phyloP scores from a whole-genome alignment of 495 filamentous ascomycete genomes.

The Melanomma pulvis-pyrius region DNA sequence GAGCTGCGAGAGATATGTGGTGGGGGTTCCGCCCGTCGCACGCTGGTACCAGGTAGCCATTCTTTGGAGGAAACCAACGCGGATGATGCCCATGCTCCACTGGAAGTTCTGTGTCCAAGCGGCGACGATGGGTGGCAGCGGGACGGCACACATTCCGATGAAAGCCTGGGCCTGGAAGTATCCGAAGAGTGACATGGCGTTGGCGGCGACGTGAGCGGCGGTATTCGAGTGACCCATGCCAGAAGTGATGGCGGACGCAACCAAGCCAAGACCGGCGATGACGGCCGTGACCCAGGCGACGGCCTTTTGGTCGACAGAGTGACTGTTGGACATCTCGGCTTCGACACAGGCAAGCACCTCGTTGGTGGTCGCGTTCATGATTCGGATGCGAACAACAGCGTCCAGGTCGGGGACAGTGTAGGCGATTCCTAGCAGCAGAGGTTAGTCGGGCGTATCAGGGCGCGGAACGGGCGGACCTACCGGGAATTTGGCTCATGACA shows the following conservation, averaged over 20 bases:
- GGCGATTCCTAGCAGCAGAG: slow-evolving; percentile 60
- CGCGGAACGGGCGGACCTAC: slow-evolving; percentile 46
- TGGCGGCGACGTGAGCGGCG: slow-evolving; percentile 91
- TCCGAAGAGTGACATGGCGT: slow-evolving; percentile 86
- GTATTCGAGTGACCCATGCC: slow-evolving; percentile 77
- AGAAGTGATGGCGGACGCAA: slow-evolving; percentile 53
- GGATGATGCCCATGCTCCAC: slow-evolving; percentile 98
- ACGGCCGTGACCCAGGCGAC: slow-evolving; percentile 89
- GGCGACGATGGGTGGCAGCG: slow-evolving; percentile 84
- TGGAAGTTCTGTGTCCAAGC: slow-evolving; percentile 98
- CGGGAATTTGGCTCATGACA: slow-evolving; percentile 68
- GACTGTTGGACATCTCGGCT: slow-evolving; percentile 85
- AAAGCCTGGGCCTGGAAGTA: slow-evolving; percentile 99
- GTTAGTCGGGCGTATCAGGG: background rate
- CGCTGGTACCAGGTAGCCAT: slow-evolving; percentile 97
- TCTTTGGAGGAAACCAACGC: slow-evolving; percentile 79
- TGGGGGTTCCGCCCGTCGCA: slow-evolving; percentile 84
- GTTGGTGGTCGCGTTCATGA: slow-evolving; percentile 63
- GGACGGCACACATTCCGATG: slow-evolving; percentile 82
- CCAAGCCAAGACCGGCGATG: slow-evolving; percentile 79
- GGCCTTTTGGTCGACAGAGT: slow-evolving; percentile 86
- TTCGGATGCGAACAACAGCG: slow-evolving; percentile 76
- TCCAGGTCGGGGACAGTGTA: slow-evolving; percentile 93
- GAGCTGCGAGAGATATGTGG: slow-evolving; percentile 75
- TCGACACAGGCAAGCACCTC: slow-evolving; percentile 82